These are phyloP conservation scores for Pyrenochaeta sp. DNA, from an alignment of 2,329 filamentous ascomycete genomes.

Conservation along the genomic window DNA sequence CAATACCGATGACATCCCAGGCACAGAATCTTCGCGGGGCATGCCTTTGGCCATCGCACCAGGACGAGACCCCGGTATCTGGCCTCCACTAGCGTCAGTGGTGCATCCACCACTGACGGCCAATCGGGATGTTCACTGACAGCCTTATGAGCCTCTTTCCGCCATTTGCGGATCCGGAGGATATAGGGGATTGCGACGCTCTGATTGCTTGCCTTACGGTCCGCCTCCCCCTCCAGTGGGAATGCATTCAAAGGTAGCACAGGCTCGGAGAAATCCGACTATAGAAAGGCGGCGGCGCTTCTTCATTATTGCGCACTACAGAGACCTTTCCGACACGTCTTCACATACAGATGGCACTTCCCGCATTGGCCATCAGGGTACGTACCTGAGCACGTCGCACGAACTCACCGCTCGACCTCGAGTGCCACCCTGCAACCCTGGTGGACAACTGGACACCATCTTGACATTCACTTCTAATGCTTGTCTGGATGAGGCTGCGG, in stretches of 20 bases:
- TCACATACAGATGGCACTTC: conserved; percentile 12
- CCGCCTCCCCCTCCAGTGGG: conserved; percentile 20
- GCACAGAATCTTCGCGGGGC: conserved; percentile 26
- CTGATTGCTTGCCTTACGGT: conserved; percentile 15
- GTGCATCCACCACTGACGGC: conserved; percentile 18
- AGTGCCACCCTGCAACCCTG: conserved; percentile 19
- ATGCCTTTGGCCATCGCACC: conserved; percentile 21
- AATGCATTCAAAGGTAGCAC: conserved; percentile 31
- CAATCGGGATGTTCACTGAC: conserved; percentile 35
- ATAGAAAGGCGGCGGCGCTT: conserved; percentile 18
- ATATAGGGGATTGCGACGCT: conserved; percentile 7
- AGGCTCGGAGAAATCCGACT: conserved; percentile 31
- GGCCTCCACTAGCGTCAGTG: conserved; percentile 26
- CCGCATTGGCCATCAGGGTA: conserved; percentile 22
- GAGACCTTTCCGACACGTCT: conserved; percentile 19
- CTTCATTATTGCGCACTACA: conserved; percentile 22
- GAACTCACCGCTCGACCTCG: conserved; percentile 33
- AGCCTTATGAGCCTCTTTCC: conserved; percentile 31
- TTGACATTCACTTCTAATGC: conserved; percentile 1
- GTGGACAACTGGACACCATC: conserved; percentile 3
- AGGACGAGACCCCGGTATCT: conserved; percentile 26
- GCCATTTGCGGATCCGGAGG: conserved; percentile 14
- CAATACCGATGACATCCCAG: conserved; percentile 31
- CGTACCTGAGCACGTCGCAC: conserved; percentile 29
- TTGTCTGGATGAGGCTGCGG: conserved; percentile 13